Conservation (phyloP, 2,329 filamentous ascomycete genomes). For the Cryphonectria parasitica region DNA sequence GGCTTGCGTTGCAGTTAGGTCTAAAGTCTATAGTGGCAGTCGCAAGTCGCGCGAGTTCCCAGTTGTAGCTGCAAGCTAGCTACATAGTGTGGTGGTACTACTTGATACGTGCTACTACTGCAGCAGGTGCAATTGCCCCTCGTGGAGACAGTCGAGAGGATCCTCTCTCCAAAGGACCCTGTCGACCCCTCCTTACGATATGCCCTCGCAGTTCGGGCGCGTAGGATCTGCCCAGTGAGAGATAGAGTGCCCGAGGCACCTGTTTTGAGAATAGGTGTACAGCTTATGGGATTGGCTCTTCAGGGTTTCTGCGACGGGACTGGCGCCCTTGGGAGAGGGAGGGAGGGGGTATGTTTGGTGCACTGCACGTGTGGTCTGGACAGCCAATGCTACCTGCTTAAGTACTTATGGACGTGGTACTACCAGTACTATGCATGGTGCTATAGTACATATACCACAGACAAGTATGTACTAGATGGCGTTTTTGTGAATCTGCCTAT, state of each 20-base stretch:
- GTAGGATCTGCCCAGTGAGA: constrained; percentile 4
- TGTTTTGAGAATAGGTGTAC: neutral
- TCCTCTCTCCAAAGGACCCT: neutral
- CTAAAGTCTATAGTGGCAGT: constrained; percentile 1
- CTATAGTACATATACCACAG: neutral
- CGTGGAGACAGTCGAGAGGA: neutral
- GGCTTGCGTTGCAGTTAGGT: neutral
- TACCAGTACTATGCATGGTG: neutral
- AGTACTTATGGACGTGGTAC: neutral
- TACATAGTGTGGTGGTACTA: neutral
- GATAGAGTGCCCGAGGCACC: neutral
- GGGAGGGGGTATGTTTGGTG: too few relatives aligned
- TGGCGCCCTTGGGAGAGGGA: neutral
- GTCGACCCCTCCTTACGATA: too few relatives aligned
- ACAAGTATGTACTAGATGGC: neutral
- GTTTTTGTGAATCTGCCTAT: neutral
- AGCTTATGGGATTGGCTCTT: constrained; percentile 6
- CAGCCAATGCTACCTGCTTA: neutral
- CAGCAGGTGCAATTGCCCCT: neutral
- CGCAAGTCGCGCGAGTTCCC: neutral
- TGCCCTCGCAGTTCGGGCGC: neutral
- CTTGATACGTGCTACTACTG: neutral
- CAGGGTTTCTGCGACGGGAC: neutral
- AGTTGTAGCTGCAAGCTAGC: neutral
- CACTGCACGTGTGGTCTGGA: neutral